Evolutionary conservation across 768 basidiomycete species (phyloP).

Genomic region (Russula foetens): DNA sequence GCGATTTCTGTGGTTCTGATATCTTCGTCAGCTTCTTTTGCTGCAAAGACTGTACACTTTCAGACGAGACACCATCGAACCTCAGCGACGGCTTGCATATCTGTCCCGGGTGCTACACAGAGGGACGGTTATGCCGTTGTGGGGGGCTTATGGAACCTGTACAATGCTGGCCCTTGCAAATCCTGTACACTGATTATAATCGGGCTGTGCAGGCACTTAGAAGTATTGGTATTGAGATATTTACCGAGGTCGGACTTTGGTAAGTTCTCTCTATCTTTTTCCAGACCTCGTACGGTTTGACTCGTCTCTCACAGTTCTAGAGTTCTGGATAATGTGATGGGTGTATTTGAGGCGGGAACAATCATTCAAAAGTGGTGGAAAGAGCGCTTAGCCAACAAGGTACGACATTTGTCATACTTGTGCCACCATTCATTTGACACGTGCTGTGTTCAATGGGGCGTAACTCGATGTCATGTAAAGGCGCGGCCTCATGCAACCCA

Average conservation of each 20-base stretch:
- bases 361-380: constrained; percentile 9
- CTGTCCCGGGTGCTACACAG: constrained; percentile 67
- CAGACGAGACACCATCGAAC: constrained; percentile 8
- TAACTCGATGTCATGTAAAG: neutral
- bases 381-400: neutral
- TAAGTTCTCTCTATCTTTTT: neutral
- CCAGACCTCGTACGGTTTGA: neutral
- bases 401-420: neutral
- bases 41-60: constrained; percentile 40
- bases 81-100: constrained; percentile 43
- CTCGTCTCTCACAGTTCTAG: neutral
- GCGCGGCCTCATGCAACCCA: constrained; percentile 11
- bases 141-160: constrained; percentile 44
- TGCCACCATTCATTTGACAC: neutral
- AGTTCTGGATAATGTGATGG: neutral
- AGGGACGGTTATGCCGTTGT: constrained; percentile 70
- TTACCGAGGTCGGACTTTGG: neutral
- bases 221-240: neutral
- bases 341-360: constrained; percentile 22
- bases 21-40: constrained; percentile 79
- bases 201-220: constrained; percentile 28
- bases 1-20: constrained; percentile 78
- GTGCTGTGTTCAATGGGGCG: neutral
- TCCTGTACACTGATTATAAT: constrained; percentile 39
- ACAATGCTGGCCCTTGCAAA: constrained; percentile 45